Evolutionary conservation across 331 rosid species (phyloP).

Genomic region (Quercus tomentella): DNA sequence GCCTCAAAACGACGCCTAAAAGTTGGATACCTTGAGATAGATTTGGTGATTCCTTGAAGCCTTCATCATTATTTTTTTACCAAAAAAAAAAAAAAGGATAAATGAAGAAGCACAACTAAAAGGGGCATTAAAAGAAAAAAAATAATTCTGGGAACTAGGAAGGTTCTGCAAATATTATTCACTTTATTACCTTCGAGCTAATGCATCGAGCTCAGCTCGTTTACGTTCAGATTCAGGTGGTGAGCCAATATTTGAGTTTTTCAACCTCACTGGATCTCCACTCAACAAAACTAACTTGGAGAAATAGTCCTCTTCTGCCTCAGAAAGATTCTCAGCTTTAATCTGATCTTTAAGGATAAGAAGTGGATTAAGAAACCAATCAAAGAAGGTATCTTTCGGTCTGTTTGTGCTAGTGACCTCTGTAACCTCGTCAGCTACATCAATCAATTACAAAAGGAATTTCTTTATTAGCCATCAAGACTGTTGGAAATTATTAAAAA

Average conservation of each 20-base stretch:
- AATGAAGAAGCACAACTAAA: neutral
- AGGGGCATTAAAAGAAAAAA: neutral
- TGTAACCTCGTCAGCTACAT: constrained; percentile 55
- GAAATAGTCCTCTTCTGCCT: constrained; percentile 71
- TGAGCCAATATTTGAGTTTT: constrained; percentile 34
- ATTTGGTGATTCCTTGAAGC: constrained; percentile 85
- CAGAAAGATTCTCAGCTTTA: constrained; percentile 79
- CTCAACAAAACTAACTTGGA: constrained; percentile 61
- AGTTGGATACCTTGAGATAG: constrained; percentile 87
- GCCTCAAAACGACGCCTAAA: constrained; percentile 65
- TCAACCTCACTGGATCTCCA: constrained; percentile 70
- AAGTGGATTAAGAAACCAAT: constrained; percentile 88
- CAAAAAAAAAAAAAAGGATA: neutral
- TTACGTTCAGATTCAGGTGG: constrained; percentile 75
- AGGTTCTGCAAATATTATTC: neutral
- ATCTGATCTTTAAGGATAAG: constrained; percentile 90
- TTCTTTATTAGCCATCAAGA: constrained; percentile 1
- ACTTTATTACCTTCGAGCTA: constrained; percentile 75
- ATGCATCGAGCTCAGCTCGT: constrained; percentile 82
- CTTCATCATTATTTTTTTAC: constrained; percentile 23
- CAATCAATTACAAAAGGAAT: constrained; percentile 12
- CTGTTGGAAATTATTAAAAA: neutral
- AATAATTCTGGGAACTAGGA: neutral
- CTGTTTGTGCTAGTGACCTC: constrained; percentile 74
- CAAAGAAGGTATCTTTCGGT: constrained; percentile 68